Percentiles rank a stretch among this genome's conserved stretches.
Evolutionary conservation across 139 green algal genomes (phyloP).

Genomic region (Coelastrella sp.): DNA sequence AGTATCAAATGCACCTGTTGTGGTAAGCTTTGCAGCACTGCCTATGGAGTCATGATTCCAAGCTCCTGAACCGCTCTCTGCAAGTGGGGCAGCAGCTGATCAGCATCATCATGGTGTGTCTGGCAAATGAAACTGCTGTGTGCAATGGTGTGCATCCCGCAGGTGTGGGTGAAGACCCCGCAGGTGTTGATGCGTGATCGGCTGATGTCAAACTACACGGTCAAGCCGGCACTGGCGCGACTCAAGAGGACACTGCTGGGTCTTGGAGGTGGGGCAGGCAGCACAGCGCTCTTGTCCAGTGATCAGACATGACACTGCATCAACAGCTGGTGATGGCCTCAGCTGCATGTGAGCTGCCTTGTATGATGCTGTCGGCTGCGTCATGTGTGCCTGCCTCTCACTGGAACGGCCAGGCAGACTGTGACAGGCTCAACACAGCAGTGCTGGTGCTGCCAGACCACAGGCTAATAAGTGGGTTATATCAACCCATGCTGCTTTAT

Average conservation of each 20-base stretch:
- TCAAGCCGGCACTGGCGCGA: conserved; percentile 54
- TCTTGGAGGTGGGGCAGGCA: conserved; percentile 37
- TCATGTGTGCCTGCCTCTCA: not conserved
- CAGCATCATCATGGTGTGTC: not conserved
- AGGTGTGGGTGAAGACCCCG: conserved; percentile 74
- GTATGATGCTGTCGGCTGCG: not conserved
- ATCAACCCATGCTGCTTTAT: not conserved
- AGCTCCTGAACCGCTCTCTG: not conserved
- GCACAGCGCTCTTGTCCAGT: not conserved
- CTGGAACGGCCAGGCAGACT: no score
- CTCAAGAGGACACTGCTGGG: conserved; percentile 61
- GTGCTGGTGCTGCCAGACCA: no score
- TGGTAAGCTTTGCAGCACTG: not conserved
- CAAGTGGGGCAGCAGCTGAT: not conserved
- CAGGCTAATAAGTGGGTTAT: no score
- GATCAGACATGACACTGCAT: no score
- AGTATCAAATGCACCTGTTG: no score
- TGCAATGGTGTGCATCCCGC: not conserved
- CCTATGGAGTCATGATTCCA: not conserved
- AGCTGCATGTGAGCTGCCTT: not conserved
- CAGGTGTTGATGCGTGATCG: conserved; percentile 78
- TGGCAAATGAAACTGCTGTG: not conserved
- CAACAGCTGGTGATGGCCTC: not conserved
- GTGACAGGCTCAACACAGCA: no score
- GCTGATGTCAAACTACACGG: conserved; percentile 56